Percentiles rank a stretch among this genome's conserved stretches.
These are phyloP conservation scores for Pseudopithomyces chartarum DNA, from an alignment of 2,329 filamentous ascomycete species.

Conservation along the genomic window DNA sequence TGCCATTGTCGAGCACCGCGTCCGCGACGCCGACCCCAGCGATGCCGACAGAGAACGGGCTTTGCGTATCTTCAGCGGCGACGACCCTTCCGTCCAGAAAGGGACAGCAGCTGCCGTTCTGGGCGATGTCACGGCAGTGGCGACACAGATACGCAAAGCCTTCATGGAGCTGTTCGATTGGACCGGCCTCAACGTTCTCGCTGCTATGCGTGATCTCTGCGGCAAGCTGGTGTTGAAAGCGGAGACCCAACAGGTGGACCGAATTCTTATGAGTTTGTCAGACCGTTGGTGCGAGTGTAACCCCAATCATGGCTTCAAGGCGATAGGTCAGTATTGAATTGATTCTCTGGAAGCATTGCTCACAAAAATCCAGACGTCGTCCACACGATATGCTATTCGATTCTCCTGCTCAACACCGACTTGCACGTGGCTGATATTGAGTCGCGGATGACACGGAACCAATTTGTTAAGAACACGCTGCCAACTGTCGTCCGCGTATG, in stretches of 20 bases:
- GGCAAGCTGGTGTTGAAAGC: slow-evolving; percentile 80
- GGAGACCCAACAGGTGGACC: slow-evolving; percentile 95
- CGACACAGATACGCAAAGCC: slow-evolving; percentile 65
- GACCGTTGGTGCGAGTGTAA: slow-evolving; percentile 94
- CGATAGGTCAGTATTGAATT: slow-evolving; percentile 66
- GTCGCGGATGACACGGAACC: slow-evolving; percentile 90
- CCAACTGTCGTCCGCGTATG: slow-evolving; percentile 79
- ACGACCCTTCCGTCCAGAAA: slow-evolving; percentile 79
- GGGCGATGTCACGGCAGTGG: slow-evolving; percentile 68
- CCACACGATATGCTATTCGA: slow-evolving; percentile 95
- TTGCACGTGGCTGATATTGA: slow-evolving; percentile 94
- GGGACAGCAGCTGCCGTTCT: slow-evolving; percentile 85
- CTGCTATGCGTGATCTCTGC: slow-evolving; percentile 79
- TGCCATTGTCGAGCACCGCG: slow-evolving; percentile 40
- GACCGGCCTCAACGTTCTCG: slow-evolving; percentile 76
- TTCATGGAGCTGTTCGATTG: slow-evolving; percentile 96
- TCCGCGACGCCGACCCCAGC: slow-evolving; percentile 50
- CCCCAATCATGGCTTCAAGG: slow-evolving; percentile 89
- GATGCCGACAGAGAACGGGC: slow-evolving; percentile 79
- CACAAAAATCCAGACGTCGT: slow-evolving; percentile 72
- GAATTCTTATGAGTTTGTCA: slow-evolving; percentile 88
- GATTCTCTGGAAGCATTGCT: slow-evolving; percentile 23
- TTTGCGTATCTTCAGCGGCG: slow-evolving; percentile 80
- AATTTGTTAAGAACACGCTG: slow-evolving; percentile 97
- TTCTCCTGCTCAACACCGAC: slow-evolving; percentile 94